A percentile compares a stretch with the other conserved stretches of the same genome.
phyloP scores from a whole-genome alignment of 2,329 filamentous ascomycete genomes.

The Calonectria hawksworthii region DNA sequence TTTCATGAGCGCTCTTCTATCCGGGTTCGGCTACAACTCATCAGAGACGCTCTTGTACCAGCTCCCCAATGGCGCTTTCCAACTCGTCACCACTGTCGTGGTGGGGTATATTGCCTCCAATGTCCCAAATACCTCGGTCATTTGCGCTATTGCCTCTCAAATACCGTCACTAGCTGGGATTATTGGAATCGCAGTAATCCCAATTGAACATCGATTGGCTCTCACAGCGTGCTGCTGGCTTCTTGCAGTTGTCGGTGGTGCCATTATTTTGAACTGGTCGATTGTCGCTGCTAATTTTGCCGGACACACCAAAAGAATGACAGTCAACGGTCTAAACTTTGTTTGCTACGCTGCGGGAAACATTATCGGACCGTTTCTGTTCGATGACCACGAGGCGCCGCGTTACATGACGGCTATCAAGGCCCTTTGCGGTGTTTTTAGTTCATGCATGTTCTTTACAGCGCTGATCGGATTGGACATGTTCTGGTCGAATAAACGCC shows the following conservation, averaged over 20 bases:
- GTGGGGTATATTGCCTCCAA: neutral
- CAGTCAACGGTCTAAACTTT: neutral
- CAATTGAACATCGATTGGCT: constrained; percentile 59
- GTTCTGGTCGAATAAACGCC: neutral
- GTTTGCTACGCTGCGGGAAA: neutral
- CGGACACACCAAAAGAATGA: constrained; percentile 52
- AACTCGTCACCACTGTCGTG: neutral
- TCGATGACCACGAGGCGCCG: neutral
- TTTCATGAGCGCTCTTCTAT: constrained; percentile 22
- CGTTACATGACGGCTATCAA: constrained; percentile 5
- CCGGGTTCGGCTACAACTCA: constrained; percentile 20
- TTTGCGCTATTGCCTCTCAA: constrained; percentile 13
- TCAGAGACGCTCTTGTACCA: constrained; percentile 15
- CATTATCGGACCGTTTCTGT: neutral
- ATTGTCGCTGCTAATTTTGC: constrained; percentile 61
- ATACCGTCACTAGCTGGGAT: constrained; percentile 57
- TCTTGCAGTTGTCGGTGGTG: constrained; percentile 63
- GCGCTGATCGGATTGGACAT: neutral
- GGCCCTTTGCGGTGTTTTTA: neutral
- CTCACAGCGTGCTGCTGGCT: constrained; percentile 68
- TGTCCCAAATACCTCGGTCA: neutral
- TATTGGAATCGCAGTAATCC: constrained; percentile 63
- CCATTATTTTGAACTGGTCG: constrained; percentile 66
- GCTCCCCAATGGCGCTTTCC: constrained; percentile 19
- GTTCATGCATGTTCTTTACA: neutral